These are phyloP conservation scores for Aspergillus eucalypticola DNA, from an alignment of 2,329 filamentous ascomycete species.

Conservation along the genomic window DNA sequence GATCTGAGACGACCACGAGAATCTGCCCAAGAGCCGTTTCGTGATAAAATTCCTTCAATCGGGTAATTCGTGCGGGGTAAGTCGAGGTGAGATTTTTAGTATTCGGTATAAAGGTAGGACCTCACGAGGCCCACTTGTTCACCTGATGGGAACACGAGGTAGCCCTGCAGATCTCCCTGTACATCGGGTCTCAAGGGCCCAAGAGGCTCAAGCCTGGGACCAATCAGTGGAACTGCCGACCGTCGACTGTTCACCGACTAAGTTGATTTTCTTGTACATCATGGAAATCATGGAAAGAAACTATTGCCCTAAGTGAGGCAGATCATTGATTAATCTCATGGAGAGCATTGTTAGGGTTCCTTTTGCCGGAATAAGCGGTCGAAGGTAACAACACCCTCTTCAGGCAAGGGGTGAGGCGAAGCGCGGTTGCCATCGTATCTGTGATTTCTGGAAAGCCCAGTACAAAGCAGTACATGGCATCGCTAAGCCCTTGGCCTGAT, in stretches of 20 bases:
- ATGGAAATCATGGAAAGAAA: neutral
- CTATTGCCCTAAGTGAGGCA: neutral
- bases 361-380: neutral
- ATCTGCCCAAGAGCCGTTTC: neutral
- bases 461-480: neutral
- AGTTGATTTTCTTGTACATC: neutral
- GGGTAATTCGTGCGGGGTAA: neutral
- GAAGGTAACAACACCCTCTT: neutral
- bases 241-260: neutral
- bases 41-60: neutral
- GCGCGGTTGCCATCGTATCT: neutral
- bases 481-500: neutral
- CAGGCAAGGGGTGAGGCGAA: neutral
- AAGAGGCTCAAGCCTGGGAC: neutral
- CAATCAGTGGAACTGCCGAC: neutral
- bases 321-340: neutral
- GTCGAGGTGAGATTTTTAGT: neutral
- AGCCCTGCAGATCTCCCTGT: neutral
- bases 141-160: constrained; percentile 1
- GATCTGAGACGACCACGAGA: neutral
- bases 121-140: neutral
- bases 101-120: neutral
- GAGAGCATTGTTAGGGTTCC: neutral
- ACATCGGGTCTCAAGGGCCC: neutral
- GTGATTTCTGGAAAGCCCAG: neutral